Base-by-base conservation (phyloP, 176 grass and related monocot species). In the Oryza rufipogon region DNA sequence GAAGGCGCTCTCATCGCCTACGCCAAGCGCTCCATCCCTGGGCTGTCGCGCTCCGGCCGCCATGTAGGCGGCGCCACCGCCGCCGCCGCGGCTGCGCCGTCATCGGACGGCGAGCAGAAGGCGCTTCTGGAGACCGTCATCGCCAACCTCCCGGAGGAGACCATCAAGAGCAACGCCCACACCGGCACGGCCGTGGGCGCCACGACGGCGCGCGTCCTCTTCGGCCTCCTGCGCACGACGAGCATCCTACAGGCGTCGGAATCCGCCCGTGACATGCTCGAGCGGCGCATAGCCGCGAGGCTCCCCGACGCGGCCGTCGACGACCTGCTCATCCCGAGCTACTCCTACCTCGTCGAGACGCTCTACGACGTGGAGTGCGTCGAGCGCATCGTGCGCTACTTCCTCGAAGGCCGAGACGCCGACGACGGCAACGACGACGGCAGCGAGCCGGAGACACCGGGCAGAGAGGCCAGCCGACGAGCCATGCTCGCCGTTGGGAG, bases 331-430 rank as follows among this genome's bases (percentile, higher is more conserved):
- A 84, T 99, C 79, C 97, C 97, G 15, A 99, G 88, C 73, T 99
- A 99, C 84, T 99, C 97, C n/a, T 87, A 90, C 91, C 88, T 96
- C 9, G 91, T 94, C 51, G 97, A 96, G 84, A 99, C 97, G 85
- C 94, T 99, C 84, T 99, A 99, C 75, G 97, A 99, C 83, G 97
- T 99, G 32, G 93, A 96, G 52, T 96, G 91, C 78, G 89, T 99
- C 17, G 97, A 96, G 88, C 88, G 91, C 67, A 84, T 99, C 11
- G 44, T 96, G 60, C 78, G 87, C 5, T 70, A 87, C 68, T 99
- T 92, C 88, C 71, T 99, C 4, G 91, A 96, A 48, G 85, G 82
- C 70, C 81, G 91, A 23, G 81, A 81, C 42, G 66, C 28, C 2
- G 84, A 66, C 12, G 87, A 87, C 0, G 69, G 68, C 42, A 61